Base-by-base conservation (phyloP, 305 asterid genomes). In the Solanum aculeatissimum region DNA sequence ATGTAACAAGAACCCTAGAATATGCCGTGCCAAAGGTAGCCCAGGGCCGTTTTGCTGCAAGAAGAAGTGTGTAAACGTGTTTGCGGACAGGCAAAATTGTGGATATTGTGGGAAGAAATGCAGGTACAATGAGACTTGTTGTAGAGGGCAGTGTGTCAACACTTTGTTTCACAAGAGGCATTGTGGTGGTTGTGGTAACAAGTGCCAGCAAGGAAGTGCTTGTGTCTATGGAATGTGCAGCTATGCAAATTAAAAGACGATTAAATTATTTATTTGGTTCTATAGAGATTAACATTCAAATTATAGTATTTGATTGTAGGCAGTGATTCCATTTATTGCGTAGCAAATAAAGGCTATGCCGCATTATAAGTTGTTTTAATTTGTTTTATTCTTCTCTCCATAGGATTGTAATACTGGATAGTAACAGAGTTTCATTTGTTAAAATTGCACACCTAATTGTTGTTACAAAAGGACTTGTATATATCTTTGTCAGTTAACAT, bases 201-300 rank as follows among this genome's bases (percentile, higher is more conserved):
- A 68, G 60, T 88, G 91, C 71, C 72, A 83, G 79, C 80, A 83
- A 83, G 90, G 90, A 84, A 82, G 53, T 47, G 74, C 53, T 55
- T 88, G 90, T 72, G 82, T 69, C 7, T 86, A 47, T 78, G 90
- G 90, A 43, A 86, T 88, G 86, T 88, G 90, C 79, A 88, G 87
- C 77, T 88, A 88, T 40, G 89, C 89, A 51, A 77, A 77, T 77
- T 75, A 27, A 25, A 4, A 9, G 43, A 16, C 25, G 42, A 75
- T 47, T 9, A 45, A 47, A 74, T 72, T 23, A 72, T 47, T 49
- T 51, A 29, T 77, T 77, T 51, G 82, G 65, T 11, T 75, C 18
- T 2, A 9, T 19, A 45, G 25, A 49, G 15, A 45, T 47, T 51
- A 51, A 14, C 27, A 11, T 25, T 74, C 9, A 38, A 15, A 25